phyloP scores from a whole-genome alignment of 202 grass and related monocot species.

The Zoysia matrella region DNA sequence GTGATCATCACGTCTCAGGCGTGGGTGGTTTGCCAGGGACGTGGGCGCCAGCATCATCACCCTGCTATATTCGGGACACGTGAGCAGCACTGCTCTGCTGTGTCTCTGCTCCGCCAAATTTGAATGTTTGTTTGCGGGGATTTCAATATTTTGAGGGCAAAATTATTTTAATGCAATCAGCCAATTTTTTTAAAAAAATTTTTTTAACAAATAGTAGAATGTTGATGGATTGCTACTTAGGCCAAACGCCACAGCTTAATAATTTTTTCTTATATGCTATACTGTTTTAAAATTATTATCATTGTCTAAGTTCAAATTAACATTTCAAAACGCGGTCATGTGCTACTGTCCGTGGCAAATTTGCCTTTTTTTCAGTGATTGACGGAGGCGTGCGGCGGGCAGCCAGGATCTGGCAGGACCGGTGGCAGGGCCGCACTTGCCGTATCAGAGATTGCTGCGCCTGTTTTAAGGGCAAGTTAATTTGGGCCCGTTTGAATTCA shows the following conservation, averaged over 20 bases:
- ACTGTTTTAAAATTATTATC: too few relatives aligned
- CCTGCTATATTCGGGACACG: constrained; percentile 21
- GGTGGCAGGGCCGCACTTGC: neutral
- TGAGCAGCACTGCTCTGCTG: constrained; percentile 13
- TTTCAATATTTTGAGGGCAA: neutral
- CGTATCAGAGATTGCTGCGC: neutral
- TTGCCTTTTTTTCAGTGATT: too few relatives aligned
- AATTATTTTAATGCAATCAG: too few relatives aligned
- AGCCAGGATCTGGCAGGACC: constrained; percentile 3
- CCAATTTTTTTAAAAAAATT: too few relatives aligned
- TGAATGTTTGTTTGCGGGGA: constrained; percentile 24
- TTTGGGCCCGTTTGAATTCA: neutral
- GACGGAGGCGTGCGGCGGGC: constrained; percentile 1
- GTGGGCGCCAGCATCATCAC: neutral
- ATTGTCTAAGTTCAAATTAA: too few relatives aligned
- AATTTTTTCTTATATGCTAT: too few relatives aligned
- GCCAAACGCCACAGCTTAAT: too few relatives aligned
- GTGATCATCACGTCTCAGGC: neutral
- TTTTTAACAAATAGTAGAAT: too few relatives aligned
- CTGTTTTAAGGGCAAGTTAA: constrained; percentile 5
- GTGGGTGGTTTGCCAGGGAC: neutral
- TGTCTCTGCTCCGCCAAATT: constrained; percentile 11
- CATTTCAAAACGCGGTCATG: too few relatives aligned
- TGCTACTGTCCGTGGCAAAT: too few relatives aligned
- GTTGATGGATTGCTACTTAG: too few relatives aligned